Evolutionary conservation across 164 flowering plant species (phyloP).

Genomic region (Liriodendron chinense): DNA sequence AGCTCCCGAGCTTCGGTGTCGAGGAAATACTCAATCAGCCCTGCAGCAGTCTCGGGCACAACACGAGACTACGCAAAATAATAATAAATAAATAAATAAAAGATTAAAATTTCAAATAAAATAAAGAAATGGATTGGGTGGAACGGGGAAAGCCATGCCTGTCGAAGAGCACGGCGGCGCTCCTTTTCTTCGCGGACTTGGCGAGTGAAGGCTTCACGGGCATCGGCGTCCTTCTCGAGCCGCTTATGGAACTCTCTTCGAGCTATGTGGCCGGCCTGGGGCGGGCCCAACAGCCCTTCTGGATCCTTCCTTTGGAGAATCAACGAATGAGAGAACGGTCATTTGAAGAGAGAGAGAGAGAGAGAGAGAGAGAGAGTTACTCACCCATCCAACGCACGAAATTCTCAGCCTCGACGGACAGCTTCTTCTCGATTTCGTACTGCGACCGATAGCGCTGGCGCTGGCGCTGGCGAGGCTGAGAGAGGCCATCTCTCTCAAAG

Average conservation of each 20-base stretch:
- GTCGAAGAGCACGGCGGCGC: conserved; percentile 58
- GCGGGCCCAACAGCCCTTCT: conserved; percentile 71
- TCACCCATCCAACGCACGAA: not conserved
- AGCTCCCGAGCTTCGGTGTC: conserved; percentile 94
- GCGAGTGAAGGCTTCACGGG: conserved; percentile 69
- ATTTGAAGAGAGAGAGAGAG: not conserved
- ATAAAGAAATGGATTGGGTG: not conserved
- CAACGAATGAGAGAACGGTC: not conserved
- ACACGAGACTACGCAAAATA: conserved; percentile 55
- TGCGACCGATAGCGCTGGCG: not conserved
- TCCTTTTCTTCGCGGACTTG: conserved; percentile 75
- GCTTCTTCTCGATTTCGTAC: conserved; percentile 3
- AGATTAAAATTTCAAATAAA: not conserved
- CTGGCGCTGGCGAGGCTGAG: conserved; percentile 12
- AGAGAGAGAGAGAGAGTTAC: conserved; percentile 9
- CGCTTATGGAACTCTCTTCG: conserved; percentile 57
- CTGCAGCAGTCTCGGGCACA: conserved; percentile 56
- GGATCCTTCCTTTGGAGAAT: conserved; percentile 69
- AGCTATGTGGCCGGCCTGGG: conserved; percentile 75
- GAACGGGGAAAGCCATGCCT: conserved; percentile 25
- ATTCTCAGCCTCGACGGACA: conserved; percentile 26
- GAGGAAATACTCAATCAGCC: conserved; percentile 77
- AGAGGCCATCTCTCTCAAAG: conserved; percentile 18
- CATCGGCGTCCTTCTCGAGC: conserved; percentile 72
- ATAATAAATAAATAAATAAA: not conserved